Percentiles rank a stretch among this genome's conserved stretches.
These are phyloP conservation scores for Alternaria brassicicola DNA, from an alignment of 2,329 filamentous ascomycete genomes.

Conservation along the genomic window DNA sequence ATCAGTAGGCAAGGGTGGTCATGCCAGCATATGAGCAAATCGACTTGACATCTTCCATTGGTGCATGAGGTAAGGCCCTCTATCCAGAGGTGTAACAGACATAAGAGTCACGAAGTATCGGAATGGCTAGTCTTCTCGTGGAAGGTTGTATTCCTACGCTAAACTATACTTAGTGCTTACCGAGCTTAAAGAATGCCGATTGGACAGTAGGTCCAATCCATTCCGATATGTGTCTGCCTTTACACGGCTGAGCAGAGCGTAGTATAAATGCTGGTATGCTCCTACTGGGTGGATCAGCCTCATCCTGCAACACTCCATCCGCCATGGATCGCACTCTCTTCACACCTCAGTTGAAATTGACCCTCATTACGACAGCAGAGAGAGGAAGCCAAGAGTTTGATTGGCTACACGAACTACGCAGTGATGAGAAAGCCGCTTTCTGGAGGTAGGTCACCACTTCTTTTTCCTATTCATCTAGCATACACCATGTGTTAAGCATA, in stretches of 20 bases:
- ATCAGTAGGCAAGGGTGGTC: background rate
- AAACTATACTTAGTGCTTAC: slow-evolving; percentile 7
- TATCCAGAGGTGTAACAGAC: background rate
- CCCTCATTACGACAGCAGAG: slow-evolving; percentile 35
- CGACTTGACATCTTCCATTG: background rate
- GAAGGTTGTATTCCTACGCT: background rate
- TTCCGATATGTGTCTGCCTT: slow-evolving; percentile 8
- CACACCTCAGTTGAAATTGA: slow-evolving; percentile 42
- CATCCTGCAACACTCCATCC: background rate
- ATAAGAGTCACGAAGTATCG: slow-evolving; percentile 4
- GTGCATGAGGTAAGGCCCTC: background rate
- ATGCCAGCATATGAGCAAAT: background rate
- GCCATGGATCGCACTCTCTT: slow-evolving; percentile 35
- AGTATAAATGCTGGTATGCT: background rate
- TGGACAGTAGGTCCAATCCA: background rate
- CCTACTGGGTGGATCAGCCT: background rate
- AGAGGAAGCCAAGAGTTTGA: slow-evolving; percentile 40
- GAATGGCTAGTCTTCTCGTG: slow-evolving; percentile 4
- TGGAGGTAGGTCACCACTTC: slow-evolving; percentile 38
- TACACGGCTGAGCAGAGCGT: background rate
- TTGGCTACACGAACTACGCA: slow-evolving; percentile 44
- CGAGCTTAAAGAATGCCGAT: slow-evolving; percentile 14
- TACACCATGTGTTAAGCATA: background rate
- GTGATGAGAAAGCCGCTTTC: slow-evolving; percentile 34
- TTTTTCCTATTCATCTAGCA: background rate